phyloP scores from a whole-genome alignment of 2,329 filamentous ascomycete species.

The Zarea fungicola region DNA sequence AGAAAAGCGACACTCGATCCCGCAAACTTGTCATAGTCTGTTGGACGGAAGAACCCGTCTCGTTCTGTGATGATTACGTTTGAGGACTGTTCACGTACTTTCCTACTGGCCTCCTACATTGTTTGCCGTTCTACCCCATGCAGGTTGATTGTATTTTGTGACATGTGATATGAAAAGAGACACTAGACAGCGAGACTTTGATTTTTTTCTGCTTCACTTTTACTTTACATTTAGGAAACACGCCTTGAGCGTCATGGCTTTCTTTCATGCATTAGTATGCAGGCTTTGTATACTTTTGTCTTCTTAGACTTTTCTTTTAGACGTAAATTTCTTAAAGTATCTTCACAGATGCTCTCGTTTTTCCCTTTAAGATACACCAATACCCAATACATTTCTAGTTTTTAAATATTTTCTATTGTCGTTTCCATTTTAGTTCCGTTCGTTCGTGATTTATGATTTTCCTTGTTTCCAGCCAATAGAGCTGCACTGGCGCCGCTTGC shows the following conservation, averaged over 20 bases:
- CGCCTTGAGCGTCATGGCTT: no score
- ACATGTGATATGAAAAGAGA: slow-evolving; percentile 12
- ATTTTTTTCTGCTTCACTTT: background rate
- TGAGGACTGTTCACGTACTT: background rate
- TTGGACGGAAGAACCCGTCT: no score
- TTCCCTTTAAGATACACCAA: background rate
- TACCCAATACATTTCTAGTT: background rate
- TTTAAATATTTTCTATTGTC: background rate
- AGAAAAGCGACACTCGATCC: background rate
- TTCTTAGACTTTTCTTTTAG: background rate
- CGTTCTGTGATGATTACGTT: background rate
- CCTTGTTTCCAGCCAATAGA: no score
- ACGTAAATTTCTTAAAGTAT: background rate
- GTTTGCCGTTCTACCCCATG: no score
- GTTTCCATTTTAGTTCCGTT: background rate
- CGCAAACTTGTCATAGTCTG: no score
- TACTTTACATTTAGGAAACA: background rate
- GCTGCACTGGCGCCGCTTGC: no score
- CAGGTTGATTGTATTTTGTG: slow-evolving; percentile 6
- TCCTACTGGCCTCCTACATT: background rate
- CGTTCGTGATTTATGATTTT: no score
- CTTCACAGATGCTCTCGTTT: background rate
- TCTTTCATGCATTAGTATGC: no score
- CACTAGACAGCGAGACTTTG: slow-evolving; percentile 10
- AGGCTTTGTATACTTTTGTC: background rate